These are phyloP conservation scores for Nicotiana otophora DNA, from an alignment of 257 asterid genomes.

Conservation along the genomic window DNA sequence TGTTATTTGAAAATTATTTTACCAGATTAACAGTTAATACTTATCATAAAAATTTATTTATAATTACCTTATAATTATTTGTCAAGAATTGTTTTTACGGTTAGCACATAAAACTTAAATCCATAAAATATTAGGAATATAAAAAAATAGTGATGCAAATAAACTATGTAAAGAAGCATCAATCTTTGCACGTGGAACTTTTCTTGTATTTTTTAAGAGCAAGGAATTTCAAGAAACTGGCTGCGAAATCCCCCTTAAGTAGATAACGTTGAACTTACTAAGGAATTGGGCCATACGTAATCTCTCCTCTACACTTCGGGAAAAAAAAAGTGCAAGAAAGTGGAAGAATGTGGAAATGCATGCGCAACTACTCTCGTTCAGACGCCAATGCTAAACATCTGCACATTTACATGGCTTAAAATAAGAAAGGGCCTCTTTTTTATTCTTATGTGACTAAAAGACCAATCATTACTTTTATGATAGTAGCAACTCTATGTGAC, in stretches of 20 bases:
- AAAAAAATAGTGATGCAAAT: not conserved
- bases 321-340: not conserved
- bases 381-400: not conserved
- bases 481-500: conserved; percentile 10
- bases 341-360: conserved; percentile 4
- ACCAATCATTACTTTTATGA: conserved; percentile 29
- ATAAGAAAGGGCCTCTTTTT: not conserved
- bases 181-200: not conserved
- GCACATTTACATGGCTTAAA: conserved; percentile 12
- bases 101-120: too few species aligned
- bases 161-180: not conserved
- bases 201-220: not conserved
- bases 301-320: not conserved
- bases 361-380: not conserved
- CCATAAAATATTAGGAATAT: not conserved
- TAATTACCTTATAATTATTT: too few species aligned
- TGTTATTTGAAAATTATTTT: too few species aligned
- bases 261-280: not conserved
- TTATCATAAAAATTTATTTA: too few species aligned
- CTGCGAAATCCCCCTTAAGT: not conserved
- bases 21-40: too few species aligned
- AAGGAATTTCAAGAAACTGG: not conserved
- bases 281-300: not conserved
- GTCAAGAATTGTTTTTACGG: too few species aligned
- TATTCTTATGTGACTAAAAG: conserved; percentile 19